Evolutionary conservation across 495 filamentous ascomycete species (phyloP), one percentile per base, ranked within the genome.

Genomic region (Saxophila tyrrhenica): DNA sequence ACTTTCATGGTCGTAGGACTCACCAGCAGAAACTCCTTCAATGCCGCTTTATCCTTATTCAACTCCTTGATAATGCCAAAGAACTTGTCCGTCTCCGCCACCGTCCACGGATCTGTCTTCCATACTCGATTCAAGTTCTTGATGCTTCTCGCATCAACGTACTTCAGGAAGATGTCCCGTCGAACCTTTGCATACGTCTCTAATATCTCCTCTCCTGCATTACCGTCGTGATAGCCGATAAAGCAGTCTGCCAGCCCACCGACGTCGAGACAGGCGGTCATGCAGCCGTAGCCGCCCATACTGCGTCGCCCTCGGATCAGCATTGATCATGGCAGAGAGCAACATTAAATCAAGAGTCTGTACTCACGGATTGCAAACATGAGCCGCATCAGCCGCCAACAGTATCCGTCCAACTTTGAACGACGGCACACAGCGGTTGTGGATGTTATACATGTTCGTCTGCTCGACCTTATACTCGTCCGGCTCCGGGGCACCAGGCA

Each of bases 171-270:
- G 20, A 57, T 61, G 24, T 61, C 56, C 3, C 60, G 35, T 19
- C 62, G 39, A 1, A 62, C 60, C 7, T 52, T 35, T n/a, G 60
- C 51, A 43, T 59, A 63, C 2, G 61, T 60, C 1, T 62, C 57
- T 9, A 63, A 52, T 15, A 63, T 59, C 24, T 54, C 48, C 17
- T 46, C 45, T 39, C 39, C 44, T 3, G 56, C 56, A 3, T 39
- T 32, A 22, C 51, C 51, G 25, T 59, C 8, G 25, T 59, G 25
- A 20, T 54, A 50, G 3, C 56, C 56, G 10, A 59, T 59, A 29
- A 59, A 54, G 39, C 56, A 59, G 51, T 59, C 56, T n/a, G 56
- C 56, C 1, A 59, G 51, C 16, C 56, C 56, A 10, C 51, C 56
- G 22, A 59, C 56, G 32, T 59, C 55, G 1, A 58, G 20, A n/a